A percentile compares a stretch with the other conserved stretches of the same genome.
phyloP scores from a whole-genome alignment of 306 rosid species.

The Canavalia gladiata region DNA sequence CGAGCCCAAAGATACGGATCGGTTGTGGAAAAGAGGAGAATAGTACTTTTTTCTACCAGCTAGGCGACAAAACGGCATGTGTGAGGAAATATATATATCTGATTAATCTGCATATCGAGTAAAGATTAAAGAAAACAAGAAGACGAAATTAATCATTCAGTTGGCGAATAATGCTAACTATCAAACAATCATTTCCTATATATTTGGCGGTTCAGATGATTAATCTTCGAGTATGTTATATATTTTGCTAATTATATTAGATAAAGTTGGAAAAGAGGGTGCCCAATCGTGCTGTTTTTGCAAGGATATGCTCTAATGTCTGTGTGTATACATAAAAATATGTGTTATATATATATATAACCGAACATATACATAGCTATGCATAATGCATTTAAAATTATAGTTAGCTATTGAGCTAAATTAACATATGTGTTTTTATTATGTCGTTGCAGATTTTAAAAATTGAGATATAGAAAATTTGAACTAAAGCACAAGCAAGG shows the following conservation, averaged over 20 bases:
- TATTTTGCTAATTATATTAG: conserved; percentile 27
- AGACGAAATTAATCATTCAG: conserved; percentile 50
- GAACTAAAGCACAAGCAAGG: background rate
- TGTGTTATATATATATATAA: background rate
- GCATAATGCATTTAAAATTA: background rate
- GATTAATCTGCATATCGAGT: conserved; percentile 24
- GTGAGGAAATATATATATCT: conserved; percentile 23
- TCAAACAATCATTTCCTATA: conserved; percentile 44
- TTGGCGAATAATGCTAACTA: conserved; percentile 47
- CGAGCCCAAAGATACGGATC: conserved; percentile 44
- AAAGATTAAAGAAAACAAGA: conserved; percentile 31
- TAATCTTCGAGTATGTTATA: background rate
- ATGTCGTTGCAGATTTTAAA: background rate
- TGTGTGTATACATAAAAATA: background rate
- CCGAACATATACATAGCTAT: background rate
- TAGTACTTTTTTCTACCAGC: conserved; percentile 47
- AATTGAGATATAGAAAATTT: background rate
- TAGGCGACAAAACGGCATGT: conserved; percentile 49
- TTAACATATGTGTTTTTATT: background rate
- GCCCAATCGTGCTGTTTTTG: conserved; percentile 9
- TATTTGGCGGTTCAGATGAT: conserved; percentile 43
- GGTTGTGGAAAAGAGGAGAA: conserved; percentile 46
- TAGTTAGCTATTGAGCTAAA: background rate
- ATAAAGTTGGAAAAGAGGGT: conserved; percentile 3
- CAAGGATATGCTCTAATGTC: background rate